Percentiles rank a stretch among this genome's conserved stretches.
phyloP scores from a whole-genome alignment of 768 basidiomycete species.

The Xerocomellus amylosporus region DNA sequence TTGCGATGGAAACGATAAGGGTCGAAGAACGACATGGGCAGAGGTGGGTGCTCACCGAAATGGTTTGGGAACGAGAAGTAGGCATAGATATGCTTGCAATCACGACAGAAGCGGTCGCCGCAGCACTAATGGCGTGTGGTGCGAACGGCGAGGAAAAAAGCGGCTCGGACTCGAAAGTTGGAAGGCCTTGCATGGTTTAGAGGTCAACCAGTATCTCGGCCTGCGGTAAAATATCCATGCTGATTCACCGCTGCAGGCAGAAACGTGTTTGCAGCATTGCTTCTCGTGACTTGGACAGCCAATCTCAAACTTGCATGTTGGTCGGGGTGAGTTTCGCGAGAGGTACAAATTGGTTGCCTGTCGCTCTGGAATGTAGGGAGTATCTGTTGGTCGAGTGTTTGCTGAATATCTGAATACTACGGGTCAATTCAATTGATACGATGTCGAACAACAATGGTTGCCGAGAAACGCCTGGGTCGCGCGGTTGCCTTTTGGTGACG shows the following conservation, averaged over 20 bases:
- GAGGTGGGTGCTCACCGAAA: conserved; percentile 30
- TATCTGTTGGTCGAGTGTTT: background rate
- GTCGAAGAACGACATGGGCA: conserved; percentile 11
- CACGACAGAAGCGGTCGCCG: conserved; percentile 31
- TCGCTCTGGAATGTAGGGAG: background rate
- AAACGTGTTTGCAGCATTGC: conserved; percentile 35
- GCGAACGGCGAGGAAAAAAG: conserved; percentile 27
- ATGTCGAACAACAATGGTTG: background rate
- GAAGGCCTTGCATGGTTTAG: conserved; percentile 33
- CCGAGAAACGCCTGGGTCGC: conserved; percentile 8
- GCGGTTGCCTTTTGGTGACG: conserved; percentile 5
- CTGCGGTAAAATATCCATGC: conserved; percentile 23
- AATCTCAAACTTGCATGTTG: conserved; percentile 1
- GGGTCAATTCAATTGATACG: background rate
- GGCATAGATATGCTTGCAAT: conserved; percentile 30
- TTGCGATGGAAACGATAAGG: conserved; percentile 19
- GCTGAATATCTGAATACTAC: background rate
- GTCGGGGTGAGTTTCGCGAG: background rate
- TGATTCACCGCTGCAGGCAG: conserved; percentile 18
- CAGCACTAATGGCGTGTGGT: conserved; percentile 31
- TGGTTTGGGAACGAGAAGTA: conserved; percentile 22
- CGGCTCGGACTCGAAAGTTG: conserved; percentile 28
- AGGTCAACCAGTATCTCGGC: conserved; percentile 21
- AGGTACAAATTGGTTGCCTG: background rate
- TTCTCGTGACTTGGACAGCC: conserved; percentile 15